A percentile compares a stretch with the other conserved stretches of the same genome.
Evolutionary conservation across 1,284 basidiomycete species (phyloP).

Genomic region (Fomes fomentarius): DNA sequence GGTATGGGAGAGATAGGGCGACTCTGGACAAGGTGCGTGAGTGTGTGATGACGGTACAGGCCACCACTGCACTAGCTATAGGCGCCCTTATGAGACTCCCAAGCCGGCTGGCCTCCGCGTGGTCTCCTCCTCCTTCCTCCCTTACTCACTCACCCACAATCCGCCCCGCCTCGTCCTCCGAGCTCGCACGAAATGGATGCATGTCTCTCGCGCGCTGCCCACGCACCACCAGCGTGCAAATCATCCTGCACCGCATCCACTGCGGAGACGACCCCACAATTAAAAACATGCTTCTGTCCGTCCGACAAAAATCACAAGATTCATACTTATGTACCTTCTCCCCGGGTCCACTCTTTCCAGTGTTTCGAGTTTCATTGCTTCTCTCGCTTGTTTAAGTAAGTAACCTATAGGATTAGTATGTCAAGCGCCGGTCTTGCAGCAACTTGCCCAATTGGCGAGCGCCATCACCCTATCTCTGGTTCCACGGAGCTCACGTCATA

Average conservation of each 20-base stretch:
- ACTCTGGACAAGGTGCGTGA: constrained; percentile 6
- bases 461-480: too few relatives aligned
- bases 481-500: too few relatives aligned
- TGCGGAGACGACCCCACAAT: background rate
- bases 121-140: background rate
- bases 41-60: constrained; percentile 22
- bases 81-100: constrained; percentile 16
- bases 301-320: too few relatives aligned
- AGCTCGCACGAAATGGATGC: background rate
- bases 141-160: background rate
- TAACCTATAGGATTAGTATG: too few relatives aligned
- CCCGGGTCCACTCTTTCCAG: too few relatives aligned
- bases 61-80: constrained; percentile 1
- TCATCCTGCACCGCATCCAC: background rate
- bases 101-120: constrained; percentile 24
- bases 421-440: too few relatives aligned
- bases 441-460: too few relatives aligned
- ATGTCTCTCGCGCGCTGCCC: background rate
- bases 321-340: too few relatives aligned
- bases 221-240: background rate
- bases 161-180: background rate
- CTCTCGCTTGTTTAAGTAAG: too few relatives aligned
- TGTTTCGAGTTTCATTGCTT: too few relatives aligned
- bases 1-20: constrained; percentile 21
- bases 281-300: background rate